Evolutionary conservation across 2,329 filamentous ascomycete species (phyloP).

Genomic region (Colletotrichum neosansevieriae): DNA sequence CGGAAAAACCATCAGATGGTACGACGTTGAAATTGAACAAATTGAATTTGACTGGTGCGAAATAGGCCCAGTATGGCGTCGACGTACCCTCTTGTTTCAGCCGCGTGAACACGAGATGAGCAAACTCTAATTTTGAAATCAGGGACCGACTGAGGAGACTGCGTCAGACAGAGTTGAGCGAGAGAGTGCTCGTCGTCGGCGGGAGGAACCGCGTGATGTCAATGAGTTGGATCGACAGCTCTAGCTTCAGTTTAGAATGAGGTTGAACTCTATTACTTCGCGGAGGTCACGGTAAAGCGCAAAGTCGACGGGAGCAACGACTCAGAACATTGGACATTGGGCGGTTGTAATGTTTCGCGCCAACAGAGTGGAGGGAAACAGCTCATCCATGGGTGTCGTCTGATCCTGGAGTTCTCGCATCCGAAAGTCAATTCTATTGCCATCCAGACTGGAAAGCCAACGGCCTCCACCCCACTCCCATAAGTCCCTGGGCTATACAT

Average conservation of each 20-base stretch:
- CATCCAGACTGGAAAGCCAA: neutral
- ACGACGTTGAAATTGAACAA: slow-evolving; percentile 21
- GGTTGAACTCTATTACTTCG: slow-evolving; percentile 9
- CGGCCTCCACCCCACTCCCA: slow-evolving; percentile 16
- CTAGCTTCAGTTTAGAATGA: neutral
- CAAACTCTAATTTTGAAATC: slow-evolving; percentile 14
- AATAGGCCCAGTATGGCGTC: slow-evolving; percentile 7
- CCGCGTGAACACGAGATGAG: slow-evolving; percentile 14
- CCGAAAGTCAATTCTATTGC: slow-evolving; percentile 29
- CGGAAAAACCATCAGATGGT: slow-evolving; percentile 4
- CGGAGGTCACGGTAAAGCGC: neutral
- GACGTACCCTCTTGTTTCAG: slow-evolving; percentile 23
- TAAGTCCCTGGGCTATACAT: slow-evolving; percentile 22
- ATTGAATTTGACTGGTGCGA: slow-evolving; percentile 31
- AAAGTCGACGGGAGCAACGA: neutral
- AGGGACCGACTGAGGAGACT: slow-evolving; percentile 3
- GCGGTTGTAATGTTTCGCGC: neutral
- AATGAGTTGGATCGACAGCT: slow-evolving; percentile 3
- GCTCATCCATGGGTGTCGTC: slow-evolving; percentile 2
- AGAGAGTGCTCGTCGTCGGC: neutral
- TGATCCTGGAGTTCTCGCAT: neutral
- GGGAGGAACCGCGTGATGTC: neutral
- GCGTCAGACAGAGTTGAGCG: neutral
- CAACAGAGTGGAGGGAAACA: slow-evolving; percentile 9
- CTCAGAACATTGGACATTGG: neutral